Evolutionary conservation across 805 yeast species (phyloP).

Genomic region (Pichia paraexigua): DNA sequence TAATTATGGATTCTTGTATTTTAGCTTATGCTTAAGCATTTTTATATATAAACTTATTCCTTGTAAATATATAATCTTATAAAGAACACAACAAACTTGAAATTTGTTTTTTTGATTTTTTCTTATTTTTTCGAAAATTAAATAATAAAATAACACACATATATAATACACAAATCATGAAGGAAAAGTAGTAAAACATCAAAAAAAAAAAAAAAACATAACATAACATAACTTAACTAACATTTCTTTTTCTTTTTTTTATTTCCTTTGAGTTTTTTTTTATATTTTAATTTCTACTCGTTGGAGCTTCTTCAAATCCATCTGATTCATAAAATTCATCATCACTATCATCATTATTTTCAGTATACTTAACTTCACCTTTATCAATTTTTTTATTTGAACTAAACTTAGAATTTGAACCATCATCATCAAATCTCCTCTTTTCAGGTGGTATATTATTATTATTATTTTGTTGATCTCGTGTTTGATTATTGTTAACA

Average conservation of each 20-base stretch:
- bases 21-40: constrained; percentile 23
- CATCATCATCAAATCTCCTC: constrained; percentile 1
- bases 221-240: neutral
- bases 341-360: constrained; percentile 2
- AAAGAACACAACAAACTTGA: neutral
- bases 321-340: constrained; percentile 27
- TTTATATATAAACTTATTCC: neutral
- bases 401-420: neutral
- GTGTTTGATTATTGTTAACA: neutral
- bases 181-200: no score
- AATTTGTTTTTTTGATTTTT: no score
- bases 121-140: no score
- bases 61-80: neutral
- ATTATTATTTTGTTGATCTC: neutral
- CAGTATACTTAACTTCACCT: neutral
- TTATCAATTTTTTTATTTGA: neutral
- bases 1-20: constrained; percentile 36
- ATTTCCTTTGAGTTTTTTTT: no score
- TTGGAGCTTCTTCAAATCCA: constrained; percentile 31
- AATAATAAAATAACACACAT: neutral
- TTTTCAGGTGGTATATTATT: constrained; percentile 8
- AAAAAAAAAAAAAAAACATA: no score
- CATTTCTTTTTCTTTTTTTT: no score
- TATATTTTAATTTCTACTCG: neutral
- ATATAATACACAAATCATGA: neutral